Evolutionary conservation across 257 asterid species (phyloP).

Genomic region (Przewalskia tangutica): DNA sequence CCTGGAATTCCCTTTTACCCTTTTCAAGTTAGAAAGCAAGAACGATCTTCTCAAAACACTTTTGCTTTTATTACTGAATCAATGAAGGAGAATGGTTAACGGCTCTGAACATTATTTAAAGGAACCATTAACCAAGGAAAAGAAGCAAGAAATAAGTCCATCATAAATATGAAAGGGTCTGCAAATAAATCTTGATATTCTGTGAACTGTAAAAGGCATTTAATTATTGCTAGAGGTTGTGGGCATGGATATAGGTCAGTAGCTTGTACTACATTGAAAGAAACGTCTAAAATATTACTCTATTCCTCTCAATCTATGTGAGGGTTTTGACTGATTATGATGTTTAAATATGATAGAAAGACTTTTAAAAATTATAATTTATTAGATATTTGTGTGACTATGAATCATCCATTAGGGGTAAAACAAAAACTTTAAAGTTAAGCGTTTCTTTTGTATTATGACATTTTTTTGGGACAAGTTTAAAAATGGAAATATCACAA

Average conservation of each 20-base stretch:
- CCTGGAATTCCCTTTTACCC: constrained; percentile 11
- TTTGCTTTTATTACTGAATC: constrained; percentile 10
- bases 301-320: not conserved
- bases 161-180: not conserved
- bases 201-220: not conserved
- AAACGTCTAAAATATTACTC: not conserved
- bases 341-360: not conserved
- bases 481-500: too few relatives aligned
- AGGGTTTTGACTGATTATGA: not conserved
- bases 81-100: not conserved
- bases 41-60: constrained; percentile 18
- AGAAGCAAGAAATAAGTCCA: not conserved
- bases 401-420: too few relatives aligned
- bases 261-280: not conserved
- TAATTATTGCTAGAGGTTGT: not conserved
- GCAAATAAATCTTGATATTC: not conserved
- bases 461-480: too few relatives aligned
- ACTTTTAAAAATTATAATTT: not conserved
- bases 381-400: too few relatives aligned
- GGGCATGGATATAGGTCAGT: not conserved
- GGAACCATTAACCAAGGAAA: not conserved
- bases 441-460: too few relatives aligned
- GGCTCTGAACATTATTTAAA: not conserved
- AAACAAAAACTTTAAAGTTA: too few relatives aligned
- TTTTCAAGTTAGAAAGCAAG: constrained; percentile 14